A percentile compares a stretch with the other conserved stretches of the same genome.
phyloP scores from a whole-genome alignment of 306 rosid genomes.

The Prunus campanulata region DNA sequence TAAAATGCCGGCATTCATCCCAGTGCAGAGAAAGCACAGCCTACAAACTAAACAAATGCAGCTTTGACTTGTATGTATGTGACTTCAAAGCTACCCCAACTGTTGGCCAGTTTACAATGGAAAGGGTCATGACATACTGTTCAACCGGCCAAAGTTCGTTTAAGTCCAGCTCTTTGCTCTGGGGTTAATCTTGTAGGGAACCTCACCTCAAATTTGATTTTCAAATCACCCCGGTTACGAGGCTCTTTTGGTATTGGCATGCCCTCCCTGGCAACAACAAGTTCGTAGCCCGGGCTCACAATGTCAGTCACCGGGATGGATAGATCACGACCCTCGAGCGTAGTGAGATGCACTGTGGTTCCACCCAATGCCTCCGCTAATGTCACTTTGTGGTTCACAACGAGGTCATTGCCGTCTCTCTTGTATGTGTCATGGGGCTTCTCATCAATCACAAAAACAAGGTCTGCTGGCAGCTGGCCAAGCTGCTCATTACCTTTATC shows the following conservation, averaged over 20 bases:
- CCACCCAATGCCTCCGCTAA: slow-evolving; percentile 90
- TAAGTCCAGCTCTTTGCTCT: slow-evolving; percentile 74
- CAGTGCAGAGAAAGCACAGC: too few relatives aligned
- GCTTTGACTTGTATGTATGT: not conserved
- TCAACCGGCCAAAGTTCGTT: slow-evolving; percentile 53
- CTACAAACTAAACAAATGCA: too few relatives aligned
- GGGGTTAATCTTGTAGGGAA: slow-evolving; percentile 69
- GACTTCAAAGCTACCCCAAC: slow-evolving; percentile 15
- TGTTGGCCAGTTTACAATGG: not conserved
- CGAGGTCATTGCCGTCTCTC: slow-evolving; percentile 83
- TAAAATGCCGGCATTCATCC: too few relatives aligned
- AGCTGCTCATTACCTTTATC: slow-evolving; percentile 86
- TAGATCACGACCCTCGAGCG: slow-evolving; percentile 57
- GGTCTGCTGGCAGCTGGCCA: slow-evolving; percentile 79
- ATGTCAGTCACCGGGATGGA: slow-evolving; percentile 60
- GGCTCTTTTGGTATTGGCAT: slow-evolving; percentile 84
- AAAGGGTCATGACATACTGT: not conserved
- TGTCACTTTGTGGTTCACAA: slow-evolving; percentile 57
- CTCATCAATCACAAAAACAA: slow-evolving; percentile 88
- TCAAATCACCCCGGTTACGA: slow-evolving; percentile 72
- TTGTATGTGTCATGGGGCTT: slow-evolving; percentile 69
- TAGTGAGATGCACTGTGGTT: slow-evolving; percentile 47
- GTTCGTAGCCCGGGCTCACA: slow-evolving; percentile 81
- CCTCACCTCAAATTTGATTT: slow-evolving; percentile 74
- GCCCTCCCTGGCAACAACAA: slow-evolving; percentile 64